Conservation (phyloP, 257 asterid species). For the Cynanchum wilfordii region DNA sequence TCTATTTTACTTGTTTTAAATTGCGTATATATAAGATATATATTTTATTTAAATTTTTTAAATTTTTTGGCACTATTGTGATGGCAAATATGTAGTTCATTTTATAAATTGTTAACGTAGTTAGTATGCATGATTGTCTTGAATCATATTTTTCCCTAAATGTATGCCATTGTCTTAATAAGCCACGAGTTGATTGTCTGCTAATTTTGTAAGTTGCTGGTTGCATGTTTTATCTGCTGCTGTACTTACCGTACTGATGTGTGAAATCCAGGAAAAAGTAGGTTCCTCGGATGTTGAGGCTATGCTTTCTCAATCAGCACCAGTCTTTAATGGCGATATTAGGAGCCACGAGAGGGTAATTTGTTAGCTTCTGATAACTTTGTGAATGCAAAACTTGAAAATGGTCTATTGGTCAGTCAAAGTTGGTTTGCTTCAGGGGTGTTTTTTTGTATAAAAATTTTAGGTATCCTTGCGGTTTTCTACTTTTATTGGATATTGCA, state of each 20-base stretch:
- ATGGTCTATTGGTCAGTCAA: neutral
- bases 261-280: constrained; percentile 47
- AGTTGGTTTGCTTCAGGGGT: neutral
- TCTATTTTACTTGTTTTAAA: neutral
- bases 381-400: constrained; percentile 1
- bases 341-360: constrained; percentile 93
- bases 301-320: constrained; percentile 81
- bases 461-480: constrained; percentile 77
- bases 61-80: neutral
- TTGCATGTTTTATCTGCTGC: neutral
- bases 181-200: neutral
- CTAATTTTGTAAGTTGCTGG: neutral
- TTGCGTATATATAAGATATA: neutral
- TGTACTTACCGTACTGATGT: constrained; percentile 10
- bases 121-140: neutral
- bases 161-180: neutral
- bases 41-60: neutral
- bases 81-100: neutral
- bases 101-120: neutral
- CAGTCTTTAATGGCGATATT: constrained; percentile 84
- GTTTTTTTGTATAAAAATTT: neutral
- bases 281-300: constrained; percentile 77
- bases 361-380: constrained; percentile 9
- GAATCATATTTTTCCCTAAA: too few species aligned
- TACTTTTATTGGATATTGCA: constrained; percentile 77